Evolutionary conservation across 139 green algal genomes (phyloP).

Genomic region (Chlamydomonas sphaeroides): DNA sequence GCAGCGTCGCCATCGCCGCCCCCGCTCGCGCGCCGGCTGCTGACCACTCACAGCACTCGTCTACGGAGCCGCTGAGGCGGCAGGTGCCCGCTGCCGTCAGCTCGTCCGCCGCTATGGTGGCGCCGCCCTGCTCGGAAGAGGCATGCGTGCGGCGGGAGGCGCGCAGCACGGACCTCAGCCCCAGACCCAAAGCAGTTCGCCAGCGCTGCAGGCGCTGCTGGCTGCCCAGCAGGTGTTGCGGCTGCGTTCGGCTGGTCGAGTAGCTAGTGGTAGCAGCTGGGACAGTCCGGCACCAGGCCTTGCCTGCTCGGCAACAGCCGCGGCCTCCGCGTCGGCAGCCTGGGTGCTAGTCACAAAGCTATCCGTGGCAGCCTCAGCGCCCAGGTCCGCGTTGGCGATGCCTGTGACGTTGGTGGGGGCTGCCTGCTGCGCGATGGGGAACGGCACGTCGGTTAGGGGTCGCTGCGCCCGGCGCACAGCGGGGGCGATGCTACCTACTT

Average conservation of each 20-base stretch:
- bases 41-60: conserved; percentile 43
- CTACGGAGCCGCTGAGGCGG: conserved; percentile 55
- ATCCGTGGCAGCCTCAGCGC: not conserved
- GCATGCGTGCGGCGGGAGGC: not conserved
- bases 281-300: not conserved
- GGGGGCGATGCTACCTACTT: not conserved
- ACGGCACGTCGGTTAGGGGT: no score
- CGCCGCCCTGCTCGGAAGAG: not conserved
- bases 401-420: not conserved
- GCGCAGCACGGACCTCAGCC: not conserved
- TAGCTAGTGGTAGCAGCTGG: not conserved
- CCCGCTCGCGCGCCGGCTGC: no score
- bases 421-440: not conserved
- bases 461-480: no score
- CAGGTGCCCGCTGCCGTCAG: conserved; percentile 37
- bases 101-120: not conserved
- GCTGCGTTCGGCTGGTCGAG: no score
- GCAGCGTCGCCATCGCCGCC: no score
- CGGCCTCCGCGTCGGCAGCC: no score
- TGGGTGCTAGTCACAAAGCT: conserved; percentile 1
- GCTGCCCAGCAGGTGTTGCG: no score
- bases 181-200: no score
- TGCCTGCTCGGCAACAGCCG: not conserved
- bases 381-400: not conserved
- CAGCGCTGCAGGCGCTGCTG: no score